phyloP scores from a whole-genome alignment of 768 basidiomycete genomes.

The Boletus sp. region DNA sequence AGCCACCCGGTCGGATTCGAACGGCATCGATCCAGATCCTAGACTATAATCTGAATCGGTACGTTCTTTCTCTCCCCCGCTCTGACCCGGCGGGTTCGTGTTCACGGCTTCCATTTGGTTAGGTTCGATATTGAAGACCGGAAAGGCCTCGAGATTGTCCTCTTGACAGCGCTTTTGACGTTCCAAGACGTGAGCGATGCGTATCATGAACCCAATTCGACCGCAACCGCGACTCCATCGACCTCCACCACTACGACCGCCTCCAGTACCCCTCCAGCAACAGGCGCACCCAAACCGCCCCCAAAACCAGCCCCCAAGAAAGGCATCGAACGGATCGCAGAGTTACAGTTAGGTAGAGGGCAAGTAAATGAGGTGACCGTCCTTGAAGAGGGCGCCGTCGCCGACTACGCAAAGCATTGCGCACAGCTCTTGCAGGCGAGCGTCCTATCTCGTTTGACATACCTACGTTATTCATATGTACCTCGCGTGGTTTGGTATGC shows the following conservation, averaged over 20 bases:
- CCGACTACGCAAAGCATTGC: slow-evolving; percentile 72
- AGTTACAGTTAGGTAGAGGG: slow-evolving; percentile 63
- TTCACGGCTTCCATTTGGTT: not conserved
- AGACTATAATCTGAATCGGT: slow-evolving; percentile 85
- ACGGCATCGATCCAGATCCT: slow-evolving; percentile 71
- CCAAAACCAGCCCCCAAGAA: slow-evolving; percentile 64
- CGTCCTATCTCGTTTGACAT: not conserved
- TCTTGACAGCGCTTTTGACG: slow-evolving; percentile 72
- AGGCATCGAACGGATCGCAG: slow-evolving; percentile 67
- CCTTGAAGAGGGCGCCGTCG: slow-evolving; percentile 57
- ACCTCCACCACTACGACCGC: not conserved
- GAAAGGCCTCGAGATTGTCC: slow-evolving; percentile 82
- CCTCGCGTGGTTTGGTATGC: not conserved
- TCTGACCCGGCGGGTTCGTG: not conserved
- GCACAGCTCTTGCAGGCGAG: slow-evolving; percentile 59
- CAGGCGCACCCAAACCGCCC: slow-evolving; percentile 42
- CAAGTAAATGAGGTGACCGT: slow-evolving; percentile 77
- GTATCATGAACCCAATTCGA: slow-evolving; percentile 40
- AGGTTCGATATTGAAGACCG: slow-evolving; percentile 85
- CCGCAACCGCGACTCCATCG: slow-evolving; percentile 5
- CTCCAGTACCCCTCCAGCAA: not conserved
- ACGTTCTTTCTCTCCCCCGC: not conserved
- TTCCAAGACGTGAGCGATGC: slow-evolving; percentile 70
- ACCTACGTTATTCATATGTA: not conserved
- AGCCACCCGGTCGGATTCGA: slow-evolving; percentile 63